phyloP scores from a whole-genome alignment of 1,284 basidiomycete genomes.

The Cutaneotrichosporon mucoides region DNA sequence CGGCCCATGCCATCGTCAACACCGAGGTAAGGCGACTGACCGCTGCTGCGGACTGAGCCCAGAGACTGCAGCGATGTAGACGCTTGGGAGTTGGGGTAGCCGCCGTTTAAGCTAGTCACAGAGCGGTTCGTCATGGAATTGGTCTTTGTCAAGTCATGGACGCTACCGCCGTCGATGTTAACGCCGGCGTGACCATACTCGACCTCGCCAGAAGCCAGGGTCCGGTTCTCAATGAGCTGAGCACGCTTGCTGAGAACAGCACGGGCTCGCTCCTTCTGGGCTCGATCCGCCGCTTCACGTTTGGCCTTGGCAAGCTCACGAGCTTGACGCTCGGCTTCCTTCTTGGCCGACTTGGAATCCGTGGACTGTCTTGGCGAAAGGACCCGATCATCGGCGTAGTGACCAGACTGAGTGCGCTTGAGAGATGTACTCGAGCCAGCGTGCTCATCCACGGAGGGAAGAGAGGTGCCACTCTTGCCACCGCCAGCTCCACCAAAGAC shows the following conservation, averaged over 20 bases:
- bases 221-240: slow-evolving; percentile 55
- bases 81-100: neutral
- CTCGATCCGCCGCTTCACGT: slow-evolving; percentile 67
- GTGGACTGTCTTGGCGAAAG: slow-evolving; percentile 14
- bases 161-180: no score
- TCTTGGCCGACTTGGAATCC: slow-evolving; percentile 82
- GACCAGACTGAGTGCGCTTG: slow-evolving; percentile 77
- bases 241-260: slow-evolving; percentile 93
- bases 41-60: slow-evolving; percentile 7
- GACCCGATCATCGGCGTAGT: slow-evolving; percentile 60
- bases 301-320: slow-evolving; percentile 84
- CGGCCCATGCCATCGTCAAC: slow-evolving; percentile 43
- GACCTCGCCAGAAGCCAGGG: slow-evolving; percentile 10
- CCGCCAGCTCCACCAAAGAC: slow-evolving; percentile 67
- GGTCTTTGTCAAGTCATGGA: neutral
- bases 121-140: neutral
- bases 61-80: slow-evolving; percentile 8
- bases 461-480: slow-evolving; percentile 55
- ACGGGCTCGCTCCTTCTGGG: slow-evolving; percentile 73
- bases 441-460: slow-evolving; percentile 60
- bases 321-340: slow-evolving; percentile 78
- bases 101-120: neutral
- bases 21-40: slow-evolving; percentile 1
- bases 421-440: slow-evolving; percentile 51
- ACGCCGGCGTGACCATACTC: slow-evolving; percentile 10